Evolutionary conservation across 139 green algal genomes (phyloP).

Genomic region (Coelastrella sp.): DNA sequence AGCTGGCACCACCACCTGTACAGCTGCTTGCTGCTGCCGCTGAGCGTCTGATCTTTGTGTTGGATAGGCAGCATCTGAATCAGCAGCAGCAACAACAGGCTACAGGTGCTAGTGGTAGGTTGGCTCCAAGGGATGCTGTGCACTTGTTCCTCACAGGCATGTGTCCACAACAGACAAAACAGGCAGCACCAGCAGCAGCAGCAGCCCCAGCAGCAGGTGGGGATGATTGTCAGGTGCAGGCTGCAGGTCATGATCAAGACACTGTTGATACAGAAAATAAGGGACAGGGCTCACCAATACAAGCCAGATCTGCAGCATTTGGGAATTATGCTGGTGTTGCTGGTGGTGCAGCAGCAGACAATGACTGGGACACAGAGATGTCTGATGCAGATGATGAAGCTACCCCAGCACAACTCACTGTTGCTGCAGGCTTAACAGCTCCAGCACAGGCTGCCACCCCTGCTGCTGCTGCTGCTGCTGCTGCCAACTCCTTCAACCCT

Average conservation of each 20-base stretch:
- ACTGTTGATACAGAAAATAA: neutral
- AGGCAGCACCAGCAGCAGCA: neutral
- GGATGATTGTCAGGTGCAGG: no score
- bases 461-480: neutral
- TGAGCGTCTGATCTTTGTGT: neutral
- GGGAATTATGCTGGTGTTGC: no score
- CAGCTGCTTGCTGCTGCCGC: neutral
- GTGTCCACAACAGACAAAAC: neutral
- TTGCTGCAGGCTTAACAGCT: neutral
- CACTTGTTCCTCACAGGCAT: neutral
- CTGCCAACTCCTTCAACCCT: neutral
- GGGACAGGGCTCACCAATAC: no score
- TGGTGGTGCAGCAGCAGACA: no score
- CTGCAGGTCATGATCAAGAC: neutral
- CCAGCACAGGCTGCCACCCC: neutral
- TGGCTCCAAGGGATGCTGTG: neutral
- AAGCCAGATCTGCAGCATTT: no score
- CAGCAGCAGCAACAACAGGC: neutral
- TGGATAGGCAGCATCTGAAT: neutral
- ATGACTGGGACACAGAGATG: no score
- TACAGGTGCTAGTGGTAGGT: no score
- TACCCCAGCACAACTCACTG: neutral
- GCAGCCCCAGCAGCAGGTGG: conserved; percentile 13
- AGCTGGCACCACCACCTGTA: neutral
- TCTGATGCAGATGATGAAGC: neutral